These are phyloP conservation scores for Schoenoplectus tabernaemontani DNA, from an alignment of 202 grass and related monocot species.

Conservation along the genomic window DNA sequence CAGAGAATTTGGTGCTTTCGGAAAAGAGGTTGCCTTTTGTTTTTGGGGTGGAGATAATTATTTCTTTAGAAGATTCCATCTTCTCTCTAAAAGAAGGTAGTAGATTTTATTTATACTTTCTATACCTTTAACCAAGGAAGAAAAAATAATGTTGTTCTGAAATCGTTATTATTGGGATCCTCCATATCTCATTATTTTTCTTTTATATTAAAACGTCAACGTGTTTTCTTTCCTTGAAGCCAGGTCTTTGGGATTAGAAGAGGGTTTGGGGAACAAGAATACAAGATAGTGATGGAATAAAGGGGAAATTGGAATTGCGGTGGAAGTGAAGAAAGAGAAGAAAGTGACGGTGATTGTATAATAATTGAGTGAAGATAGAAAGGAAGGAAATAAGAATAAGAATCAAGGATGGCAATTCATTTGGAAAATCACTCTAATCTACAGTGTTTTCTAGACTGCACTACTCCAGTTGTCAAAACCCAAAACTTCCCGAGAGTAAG, in stretches of 20 bases:
- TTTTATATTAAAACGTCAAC: background rate
- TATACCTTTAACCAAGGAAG: background rate
- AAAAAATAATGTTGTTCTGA: background rate
- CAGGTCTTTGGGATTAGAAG: conserved; percentile 9
- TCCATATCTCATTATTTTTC: background rate
- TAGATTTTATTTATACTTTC: background rate
- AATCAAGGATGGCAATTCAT: background rate
- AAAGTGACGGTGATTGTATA: conserved; percentile 22
- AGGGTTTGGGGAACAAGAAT: background rate
- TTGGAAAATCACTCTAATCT: conserved; percentile 39
- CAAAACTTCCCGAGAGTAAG: conserved; percentile 19
- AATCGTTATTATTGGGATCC: background rate
- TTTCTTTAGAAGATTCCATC: conserved; percentile 6
- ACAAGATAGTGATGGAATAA: conserved; percentile 20
- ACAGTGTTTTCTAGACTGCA: conserved; percentile 30
- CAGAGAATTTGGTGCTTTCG: conserved; percentile 5
- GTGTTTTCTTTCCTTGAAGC: conserved; percentile 20
- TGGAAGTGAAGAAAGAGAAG: conserved; percentile 20
- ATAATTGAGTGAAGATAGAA: conserved; percentile 23
- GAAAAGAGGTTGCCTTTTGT: conserved; percentile 12
- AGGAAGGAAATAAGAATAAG: background rate
- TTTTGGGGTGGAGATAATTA: background rate
- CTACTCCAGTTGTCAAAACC: conserved; percentile 36
- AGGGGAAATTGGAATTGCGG: conserved; percentile 23
- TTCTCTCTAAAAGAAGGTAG: conserved; percentile 2